A percentile compares a stretch with the other conserved stretches of the same genome.
These are phyloP conservation scores for Pseudohyphozyma bogoriensis DNA, from an alignment of 768 basidiomycete genomes.

Conservation along the genomic window DNA sequence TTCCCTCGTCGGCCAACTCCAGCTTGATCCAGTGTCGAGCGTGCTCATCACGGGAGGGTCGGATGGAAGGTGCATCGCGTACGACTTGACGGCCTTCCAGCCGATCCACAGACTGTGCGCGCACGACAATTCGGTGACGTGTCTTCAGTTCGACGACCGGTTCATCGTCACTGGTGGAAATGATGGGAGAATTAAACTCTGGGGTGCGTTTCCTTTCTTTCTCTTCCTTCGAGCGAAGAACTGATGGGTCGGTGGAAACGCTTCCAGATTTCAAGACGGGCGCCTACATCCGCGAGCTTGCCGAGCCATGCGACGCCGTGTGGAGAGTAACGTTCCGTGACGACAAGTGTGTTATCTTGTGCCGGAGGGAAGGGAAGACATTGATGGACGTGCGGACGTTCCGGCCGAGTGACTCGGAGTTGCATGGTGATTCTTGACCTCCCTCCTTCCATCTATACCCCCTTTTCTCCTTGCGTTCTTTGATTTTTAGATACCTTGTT, in stretches of 20 bases:
- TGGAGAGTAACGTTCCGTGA: constrained; percentile 74
- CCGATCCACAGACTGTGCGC: constrained; percentile 58
- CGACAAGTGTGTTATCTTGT: constrained; percentile 68
- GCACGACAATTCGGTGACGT: constrained; percentile 76
- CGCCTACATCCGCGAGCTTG: constrained; percentile 62
- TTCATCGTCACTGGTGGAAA: constrained; percentile 51
- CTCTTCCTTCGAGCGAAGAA: not conserved
- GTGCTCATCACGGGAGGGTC: constrained; percentile 74
- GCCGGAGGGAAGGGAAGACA: constrained; percentile 67
- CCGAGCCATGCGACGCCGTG: constrained; percentile 61
- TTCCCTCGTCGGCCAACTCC: constrained; percentile 81
- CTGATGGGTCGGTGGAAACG: not conserved
- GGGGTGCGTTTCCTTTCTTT: constrained; percentile 28
- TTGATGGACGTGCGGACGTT: constrained; percentile 48
- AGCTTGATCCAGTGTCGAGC: constrained; percentile 42
- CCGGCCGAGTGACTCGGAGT: constrained; percentile 10
- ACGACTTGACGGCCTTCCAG: constrained; percentile 45
- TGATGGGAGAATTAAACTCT: constrained; percentile 39
- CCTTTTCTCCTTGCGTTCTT: too few species aligned
- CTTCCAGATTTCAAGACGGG: constrained; percentile 48
- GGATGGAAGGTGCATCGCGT: constrained; percentile 73
- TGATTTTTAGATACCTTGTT: too few species aligned
- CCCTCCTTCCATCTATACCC: not conserved
- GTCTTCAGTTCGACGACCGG: constrained; percentile 69
- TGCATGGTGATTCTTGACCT: not conserved